phyloP scores from a whole-genome alignment of 202 grass and related monocot species.

The Panicum hallii region DNA sequence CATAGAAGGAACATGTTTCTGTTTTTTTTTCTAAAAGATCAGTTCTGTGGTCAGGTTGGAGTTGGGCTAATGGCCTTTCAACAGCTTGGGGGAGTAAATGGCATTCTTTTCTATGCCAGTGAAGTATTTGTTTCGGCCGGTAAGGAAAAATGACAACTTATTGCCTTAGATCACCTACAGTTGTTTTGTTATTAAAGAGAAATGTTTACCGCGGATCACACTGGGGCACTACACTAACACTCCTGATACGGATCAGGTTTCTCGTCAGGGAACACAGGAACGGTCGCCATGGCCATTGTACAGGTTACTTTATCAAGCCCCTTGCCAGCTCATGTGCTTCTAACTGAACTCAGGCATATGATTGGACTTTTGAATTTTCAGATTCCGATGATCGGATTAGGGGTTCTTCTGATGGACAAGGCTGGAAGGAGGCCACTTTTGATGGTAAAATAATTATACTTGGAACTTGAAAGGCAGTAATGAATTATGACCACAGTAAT shows the following conservation, averaged over 20 bases:
- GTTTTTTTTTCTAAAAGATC: not conserved
- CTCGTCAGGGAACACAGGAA: constrained; percentile 75
- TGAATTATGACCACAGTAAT: not conserved
- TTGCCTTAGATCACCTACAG: not conserved
- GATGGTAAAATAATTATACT: constrained; percentile 50
- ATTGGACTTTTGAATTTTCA: constrained; percentile 42
- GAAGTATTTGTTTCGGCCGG: constrained; percentile 86
- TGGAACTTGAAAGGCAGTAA: not conserved
- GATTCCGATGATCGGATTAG: constrained; percentile 73
- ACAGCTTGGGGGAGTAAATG: constrained; percentile 88
- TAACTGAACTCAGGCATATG: not conserved
- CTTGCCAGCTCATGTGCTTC: not conserved
- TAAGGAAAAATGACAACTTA: constrained; percentile 40
- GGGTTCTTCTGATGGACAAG: constrained; percentile 75
- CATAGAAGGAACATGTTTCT: not conserved
- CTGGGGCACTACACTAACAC: not conserved
- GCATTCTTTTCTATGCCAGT: constrained; percentile 80
- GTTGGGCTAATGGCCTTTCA: constrained; percentile 87
- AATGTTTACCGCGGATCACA: not conserved
- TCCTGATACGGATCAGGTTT: constrained; percentile 61
- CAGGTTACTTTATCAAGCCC: constrained; percentile 53
- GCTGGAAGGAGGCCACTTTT: constrained; percentile 87
- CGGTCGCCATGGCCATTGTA: constrained; percentile 67
- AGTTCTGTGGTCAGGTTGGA: constrained; percentile 54
- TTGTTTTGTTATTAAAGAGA: not conserved